Base-by-base conservation (phyloP, 2,329 filamentous ascomycete species). In the Trichophaea hybrida region DNA sequence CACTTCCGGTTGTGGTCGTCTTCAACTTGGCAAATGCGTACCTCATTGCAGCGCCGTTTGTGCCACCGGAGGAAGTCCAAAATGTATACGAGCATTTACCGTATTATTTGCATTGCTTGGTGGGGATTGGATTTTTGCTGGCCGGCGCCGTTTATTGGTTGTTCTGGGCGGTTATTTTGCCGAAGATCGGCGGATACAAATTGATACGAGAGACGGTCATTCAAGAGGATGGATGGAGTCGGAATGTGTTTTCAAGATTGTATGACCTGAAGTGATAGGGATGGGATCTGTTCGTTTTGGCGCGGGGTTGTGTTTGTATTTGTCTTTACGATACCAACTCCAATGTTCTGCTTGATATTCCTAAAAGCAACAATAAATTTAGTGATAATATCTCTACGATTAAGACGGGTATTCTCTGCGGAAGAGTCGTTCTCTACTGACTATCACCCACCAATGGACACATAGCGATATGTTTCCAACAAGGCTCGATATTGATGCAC, bases 11-110 rank as follows among this genome's bases (percentile, higher is more conserved):
- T 37, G 73, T 75, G 40, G 60, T 78, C 46, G 80, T 84, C 71
- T 84, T 83, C 72, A 73, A 81, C 55, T 72, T 79, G 65, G 80
- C 78, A 68, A 83, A 84, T 69, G 71, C 81, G 48, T 82, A 80
- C 66, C 78, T 83, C 55, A 75, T 82, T 38, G 70, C 82, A 6
- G 79, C 80, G 0, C 80, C 81, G 0, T 83, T 80, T 49, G 73
- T 80, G 0, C 78, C 78, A 1, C 78, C 78, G 1, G 69, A 72
- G 31, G 72, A 73, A 0, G 77, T 74, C 38, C 76, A 80, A 66
- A 79, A 74, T 66, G 73, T 80, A 4, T 80, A 81, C 70, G 68
- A 78, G 50, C 68, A 65, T 64, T 71, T 81, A 50, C 79, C 79
- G 0, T 81, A 81, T 70, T 81, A 74, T 69, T 75, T 80, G 12